Evolutionary conservation across 139 green algal genomes (phyloP).

Genomic region (Tetradesmus lagerheimii): DNA sequence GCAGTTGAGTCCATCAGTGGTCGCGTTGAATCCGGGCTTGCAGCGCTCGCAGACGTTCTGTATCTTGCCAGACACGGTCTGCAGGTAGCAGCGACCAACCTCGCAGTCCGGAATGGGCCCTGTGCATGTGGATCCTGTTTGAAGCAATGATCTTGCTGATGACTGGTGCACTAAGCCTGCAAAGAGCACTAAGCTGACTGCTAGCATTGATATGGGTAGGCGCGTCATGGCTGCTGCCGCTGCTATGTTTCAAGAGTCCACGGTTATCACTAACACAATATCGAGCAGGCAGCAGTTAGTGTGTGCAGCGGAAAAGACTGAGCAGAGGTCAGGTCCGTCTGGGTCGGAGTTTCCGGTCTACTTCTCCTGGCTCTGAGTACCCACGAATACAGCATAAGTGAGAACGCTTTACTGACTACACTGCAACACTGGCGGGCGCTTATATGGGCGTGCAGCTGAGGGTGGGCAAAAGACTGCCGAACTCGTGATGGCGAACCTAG

Average conservation of each 20-base stretch:
- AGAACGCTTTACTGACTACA: background rate
- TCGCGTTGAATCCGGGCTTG: background rate
- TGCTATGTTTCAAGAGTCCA: background rate
- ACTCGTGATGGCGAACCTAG: background rate
- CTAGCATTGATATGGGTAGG: background rate
- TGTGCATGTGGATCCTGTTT: background rate
- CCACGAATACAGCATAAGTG: background rate
- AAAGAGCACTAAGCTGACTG: background rate
- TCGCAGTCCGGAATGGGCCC: conserved; percentile 1
- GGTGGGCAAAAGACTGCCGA: background rate
- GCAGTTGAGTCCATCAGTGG: background rate
- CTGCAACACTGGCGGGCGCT: background rate
- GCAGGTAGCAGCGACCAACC: background rate
- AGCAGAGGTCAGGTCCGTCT: background rate
- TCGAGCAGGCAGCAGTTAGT: background rate
- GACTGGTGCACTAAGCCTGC: background rate
- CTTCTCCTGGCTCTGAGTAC: background rate
- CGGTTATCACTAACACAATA: background rate
- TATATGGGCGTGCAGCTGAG: background rate
- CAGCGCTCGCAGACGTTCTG: conserved; percentile 25
- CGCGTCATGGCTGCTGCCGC: background rate
- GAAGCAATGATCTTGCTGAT: background rate
- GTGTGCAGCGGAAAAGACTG: background rate
- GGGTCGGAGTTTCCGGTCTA: background rate
- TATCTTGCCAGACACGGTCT: background rate